Percentiles rank a stretch among this genome's conserved stretches.
Conservation (phyloP, 108 stramenopile genomes). For the Nannochloropsis gaditana region DNA sequence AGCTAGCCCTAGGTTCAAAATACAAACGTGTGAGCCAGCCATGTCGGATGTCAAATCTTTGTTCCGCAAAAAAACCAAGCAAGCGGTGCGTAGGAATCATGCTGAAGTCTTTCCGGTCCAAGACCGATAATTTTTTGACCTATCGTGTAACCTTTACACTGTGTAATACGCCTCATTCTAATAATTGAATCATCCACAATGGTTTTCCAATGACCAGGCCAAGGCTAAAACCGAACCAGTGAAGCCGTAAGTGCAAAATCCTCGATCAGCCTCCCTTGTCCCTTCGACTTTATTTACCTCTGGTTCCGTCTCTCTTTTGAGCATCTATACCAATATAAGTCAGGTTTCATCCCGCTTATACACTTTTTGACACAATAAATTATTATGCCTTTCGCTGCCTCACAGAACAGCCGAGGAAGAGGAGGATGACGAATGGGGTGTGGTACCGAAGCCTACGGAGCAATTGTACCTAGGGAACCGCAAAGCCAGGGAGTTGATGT, state of each 20-base stretch:
- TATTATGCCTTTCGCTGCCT: background rate
- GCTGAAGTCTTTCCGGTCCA: background rate
- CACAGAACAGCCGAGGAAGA: slow-evolving; percentile 19
- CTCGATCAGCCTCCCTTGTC: no score
- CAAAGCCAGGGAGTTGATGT: background rate
- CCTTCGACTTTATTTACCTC: background rate
- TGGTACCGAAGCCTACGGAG: background rate
- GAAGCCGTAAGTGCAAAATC: background rate
- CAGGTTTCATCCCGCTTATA: background rate
- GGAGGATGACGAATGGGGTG: slow-evolving; percentile 7
- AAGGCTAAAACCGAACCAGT: slow-evolving; percentile 6
- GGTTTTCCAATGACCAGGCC: background rate
- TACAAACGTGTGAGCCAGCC: background rate
- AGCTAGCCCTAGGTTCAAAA: no score
- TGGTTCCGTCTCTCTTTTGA: background rate
- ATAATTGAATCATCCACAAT: no score
- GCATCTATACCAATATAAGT: background rate
- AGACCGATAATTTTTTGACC: no score
- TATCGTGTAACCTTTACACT: no score
- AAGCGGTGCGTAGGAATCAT: slow-evolving; percentile 5
- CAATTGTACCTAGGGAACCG: background rate
- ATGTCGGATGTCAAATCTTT: slow-evolving; percentile 5
- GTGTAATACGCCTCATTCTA: no score
- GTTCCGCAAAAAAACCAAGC: slow-evolving; percentile 20
- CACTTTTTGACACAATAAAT: background rate